A percentile compares a stretch with the other conserved stretches of the same genome.
These are phyloP conservation scores for Bipolaris sorokiniana DNA, from an alignment of 2,329 filamentous ascomycete species.

Conservation along the genomic window DNA sequence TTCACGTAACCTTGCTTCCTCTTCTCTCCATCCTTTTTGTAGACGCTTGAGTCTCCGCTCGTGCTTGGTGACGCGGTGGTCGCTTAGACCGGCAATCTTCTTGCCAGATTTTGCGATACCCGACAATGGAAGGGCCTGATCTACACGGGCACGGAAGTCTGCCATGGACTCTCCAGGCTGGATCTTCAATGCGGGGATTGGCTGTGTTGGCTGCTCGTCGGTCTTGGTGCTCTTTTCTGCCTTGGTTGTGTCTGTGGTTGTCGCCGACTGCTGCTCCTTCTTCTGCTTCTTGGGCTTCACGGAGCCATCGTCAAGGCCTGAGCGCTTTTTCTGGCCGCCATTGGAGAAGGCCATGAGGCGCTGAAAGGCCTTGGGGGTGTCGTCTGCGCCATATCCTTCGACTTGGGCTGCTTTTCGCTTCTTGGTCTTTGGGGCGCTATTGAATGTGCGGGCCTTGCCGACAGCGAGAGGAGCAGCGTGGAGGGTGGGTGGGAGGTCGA, in stretches of 20 bases:
- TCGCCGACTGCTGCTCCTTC: constrained; percentile 8
- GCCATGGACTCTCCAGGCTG: constrained; percentile 81
- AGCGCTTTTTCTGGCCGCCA: constrained; percentile 58
- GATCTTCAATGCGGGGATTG: constrained; percentile 57
- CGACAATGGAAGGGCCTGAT: constrained; percentile 79
- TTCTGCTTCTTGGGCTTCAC: constrained; percentile 59
- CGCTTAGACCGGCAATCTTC: constrained; percentile 69
- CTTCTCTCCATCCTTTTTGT: constrained; percentile 64
- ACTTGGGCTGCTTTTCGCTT: constrained; percentile 52
- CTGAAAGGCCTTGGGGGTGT: constrained; percentile 86
- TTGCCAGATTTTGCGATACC: constrained; percentile 68
- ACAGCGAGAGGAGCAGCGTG: constrained; percentile 65
- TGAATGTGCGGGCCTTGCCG: constrained; percentile 52
- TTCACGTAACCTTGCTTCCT: constrained; percentile 65
- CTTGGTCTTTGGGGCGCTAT: constrained; percentile 40
- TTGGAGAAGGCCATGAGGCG: constrained; percentile 78
- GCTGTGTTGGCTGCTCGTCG: constrained; percentile 28
- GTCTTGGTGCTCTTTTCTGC: constrained; percentile 21
- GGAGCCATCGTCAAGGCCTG: constrained; percentile 74
- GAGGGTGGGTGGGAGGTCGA: constrained; percentile 66
- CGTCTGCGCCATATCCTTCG: constrained; percentile 67
- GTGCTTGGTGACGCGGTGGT: constrained; percentile 73
- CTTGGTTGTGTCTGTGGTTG: constrained; percentile 12
- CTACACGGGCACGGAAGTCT: constrained; percentile 82
- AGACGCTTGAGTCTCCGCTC: constrained; percentile 75